Base-by-base conservation (phyloP, 306 rosid genomes). In the Sicyos baderoa region DNA sequence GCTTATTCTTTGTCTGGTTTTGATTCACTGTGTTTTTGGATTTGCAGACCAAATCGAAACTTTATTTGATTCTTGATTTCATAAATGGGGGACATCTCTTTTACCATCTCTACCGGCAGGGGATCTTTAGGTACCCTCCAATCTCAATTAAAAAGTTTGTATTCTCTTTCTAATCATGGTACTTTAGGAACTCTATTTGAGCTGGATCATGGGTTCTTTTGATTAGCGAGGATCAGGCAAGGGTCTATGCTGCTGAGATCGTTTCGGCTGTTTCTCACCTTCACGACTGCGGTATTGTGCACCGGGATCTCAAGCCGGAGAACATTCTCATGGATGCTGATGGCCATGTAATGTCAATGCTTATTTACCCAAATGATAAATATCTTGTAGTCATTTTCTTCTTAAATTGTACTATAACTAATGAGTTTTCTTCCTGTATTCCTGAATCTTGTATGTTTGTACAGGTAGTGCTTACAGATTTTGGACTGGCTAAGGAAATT, bases 81-180 rank as follows among this genome's bases (percentile, higher is more conserved):
- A 79, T 93, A 5, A 93, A 93, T 73, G 98, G 98, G 67, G 98
- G 97, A 7, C 98, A 89, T 88, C 93, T 93, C 74, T 93, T 93
- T 72, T 93, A 69, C 75, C 98, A 93, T 70, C 70, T 93, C 18
- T 93, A 90, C 77, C 77, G 96, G 65, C 98, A 93, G 76, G 95
- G 97, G 4, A 76, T 89, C 72, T 93, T 93, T 85, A 84, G 98
- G 98, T 93, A 83, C 53, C 27, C 57, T 53, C 4, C 60, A 22
- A 47, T 10, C 55, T 66, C 12, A 21, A 16, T 21, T 55, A 13
- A 4, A 8, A 68, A 18, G 2, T 18, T 17, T 61, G 48, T 21
- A 6, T 2, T 70, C 13, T 72, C 9, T 68, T 21, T 14, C 55
- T 72, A 40, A 37, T 63, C 78, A 17, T 57, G 18, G 5, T 49